Evolutionary conservation across 1,284 basidiomycete species (phyloP).

Genomic region (Cutaneotrichosporon sp.): DNA sequence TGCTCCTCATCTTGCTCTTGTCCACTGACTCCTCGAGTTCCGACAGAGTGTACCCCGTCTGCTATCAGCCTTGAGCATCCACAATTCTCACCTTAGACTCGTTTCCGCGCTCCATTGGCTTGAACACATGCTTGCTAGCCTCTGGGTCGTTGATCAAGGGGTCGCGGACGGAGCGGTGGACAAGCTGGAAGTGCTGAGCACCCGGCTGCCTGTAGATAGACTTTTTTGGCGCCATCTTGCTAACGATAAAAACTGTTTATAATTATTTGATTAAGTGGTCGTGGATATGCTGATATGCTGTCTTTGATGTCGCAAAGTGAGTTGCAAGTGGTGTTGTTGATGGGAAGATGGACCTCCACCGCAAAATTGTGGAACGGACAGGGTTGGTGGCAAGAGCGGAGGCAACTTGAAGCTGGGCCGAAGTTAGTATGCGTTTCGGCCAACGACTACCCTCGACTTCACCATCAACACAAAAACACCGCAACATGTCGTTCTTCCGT

Average conservation of each 20-base stretch:
- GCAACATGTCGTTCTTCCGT: constrained; percentile 9
- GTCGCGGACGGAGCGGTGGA: constrained; percentile 93
- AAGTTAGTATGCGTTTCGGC: not conserved
- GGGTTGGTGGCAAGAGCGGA: constrained; percentile 2
- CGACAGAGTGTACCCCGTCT: constrained; percentile 50
- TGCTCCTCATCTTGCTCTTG: constrained; percentile 37
- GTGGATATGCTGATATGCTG: not conserved
- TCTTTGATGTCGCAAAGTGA: not conserved
- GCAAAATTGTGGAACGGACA: constrained; percentile 9
- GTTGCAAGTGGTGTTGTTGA: not conserved
- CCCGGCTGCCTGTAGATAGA: constrained; percentile 86
- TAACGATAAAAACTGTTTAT: no score
- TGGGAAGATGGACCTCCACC: constrained; percentile 2
- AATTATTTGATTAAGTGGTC: no score
- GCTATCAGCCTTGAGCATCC: constrained; percentile 23
- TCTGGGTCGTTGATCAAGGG: constrained; percentile 89
- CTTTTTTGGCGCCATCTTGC: constrained; percentile 49
- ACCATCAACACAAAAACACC: not conserved
- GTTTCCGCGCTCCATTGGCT: constrained; percentile 69
- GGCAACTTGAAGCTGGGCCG: constrained; percentile 1
- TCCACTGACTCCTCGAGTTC: constrained; percentile 52
- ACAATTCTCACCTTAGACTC: constrained; percentile 43
- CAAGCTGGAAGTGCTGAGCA: constrained; percentile 90
- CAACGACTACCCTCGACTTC: not conserved
- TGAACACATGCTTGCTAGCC: constrained; percentile 81